A percentile compares a stretch with the other conserved stretches of the same genome.
Evolutionary conservation across 345 rosid genomes (phyloP).

Genomic region (Kernera saxatilis): DNA sequence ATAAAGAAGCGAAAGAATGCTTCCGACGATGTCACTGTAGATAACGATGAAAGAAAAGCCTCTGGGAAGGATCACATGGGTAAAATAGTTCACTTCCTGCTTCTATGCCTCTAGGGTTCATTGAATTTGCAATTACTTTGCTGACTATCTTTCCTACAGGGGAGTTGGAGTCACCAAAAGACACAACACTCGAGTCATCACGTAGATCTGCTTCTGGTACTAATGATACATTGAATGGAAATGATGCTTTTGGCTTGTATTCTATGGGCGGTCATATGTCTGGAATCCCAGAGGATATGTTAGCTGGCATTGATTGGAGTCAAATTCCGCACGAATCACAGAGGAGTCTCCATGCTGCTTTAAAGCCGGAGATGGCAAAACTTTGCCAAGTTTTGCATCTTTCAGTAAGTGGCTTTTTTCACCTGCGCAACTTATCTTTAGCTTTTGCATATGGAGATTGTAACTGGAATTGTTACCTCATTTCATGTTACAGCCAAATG

Average conservation of each 20-base stretch:
- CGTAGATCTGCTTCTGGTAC: conserved; percentile 21
- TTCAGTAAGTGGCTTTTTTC: conserved; percentile 45
- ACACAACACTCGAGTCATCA: conserved; percentile 20
- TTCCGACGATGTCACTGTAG: conserved; percentile 27
- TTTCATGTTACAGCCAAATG: conserved; percentile 9
- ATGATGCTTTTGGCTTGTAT: conserved; percentile 10
- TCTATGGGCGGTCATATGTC: conserved; percentile 21
- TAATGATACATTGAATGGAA: conserved; percentile 6
- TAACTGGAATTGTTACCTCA: background rate
- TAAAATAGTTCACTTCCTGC: conserved; percentile 24
- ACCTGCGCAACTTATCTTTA: conserved; percentile 14
- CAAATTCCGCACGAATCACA: conserved; percentile 45
- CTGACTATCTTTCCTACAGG: conserved; percentile 42
- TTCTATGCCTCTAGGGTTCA: conserved; percentile 3
- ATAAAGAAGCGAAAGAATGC: conserved; percentile 55
- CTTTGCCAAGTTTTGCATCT: conserved; percentile 61
- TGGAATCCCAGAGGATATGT: conserved; percentile 31
- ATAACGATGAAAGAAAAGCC: conserved; percentile 23
- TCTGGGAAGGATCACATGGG: conserved; percentile 38
- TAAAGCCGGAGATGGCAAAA: conserved; percentile 57
- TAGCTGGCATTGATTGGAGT: conserved; percentile 31
- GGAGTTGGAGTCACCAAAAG: conserved; percentile 27
- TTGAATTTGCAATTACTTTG: conserved; percentile 6
- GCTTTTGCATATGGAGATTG: background rate
- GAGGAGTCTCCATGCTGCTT: conserved; percentile 50